A percentile compares a stretch with the other conserved stretches of the same genome.
Evolutionary conservation across 2,329 filamentous ascomycete species (phyloP).

Genomic region (Colletotrichum viniferum): DNA sequence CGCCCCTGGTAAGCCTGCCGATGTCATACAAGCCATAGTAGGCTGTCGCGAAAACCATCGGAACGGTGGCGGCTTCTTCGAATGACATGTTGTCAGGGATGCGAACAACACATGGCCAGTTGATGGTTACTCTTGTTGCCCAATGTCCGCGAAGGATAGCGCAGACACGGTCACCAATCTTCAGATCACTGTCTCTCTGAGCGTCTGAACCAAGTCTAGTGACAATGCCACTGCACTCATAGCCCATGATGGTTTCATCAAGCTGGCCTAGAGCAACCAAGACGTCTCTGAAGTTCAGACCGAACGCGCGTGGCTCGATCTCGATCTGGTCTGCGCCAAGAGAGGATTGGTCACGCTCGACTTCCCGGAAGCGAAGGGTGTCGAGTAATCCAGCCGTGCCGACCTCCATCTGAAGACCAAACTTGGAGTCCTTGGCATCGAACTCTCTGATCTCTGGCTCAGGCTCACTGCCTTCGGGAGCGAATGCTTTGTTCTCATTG

Average conservation of each 20-base stretch:
- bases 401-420: slow-evolving; percentile 11
- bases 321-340: slow-evolving; percentile 24
- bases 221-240: slow-evolving; percentile 37
- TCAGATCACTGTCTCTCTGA: background rate
- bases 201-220: slow-evolving; percentile 32
- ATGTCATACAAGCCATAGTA: slow-evolving; percentile 33
- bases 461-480: background rate
- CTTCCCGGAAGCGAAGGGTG: slow-evolving; percentile 26
- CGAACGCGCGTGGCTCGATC: slow-evolving; percentile 30
- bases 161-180: slow-evolving; percentile 15
- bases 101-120: slow-evolving; percentile 20
- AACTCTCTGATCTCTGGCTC: background rate
- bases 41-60: slow-evolving; percentile 37
- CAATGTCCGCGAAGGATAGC: slow-evolving; percentile 1
- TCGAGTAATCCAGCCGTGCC: slow-evolving; percentile 26
- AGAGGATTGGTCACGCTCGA: background rate
- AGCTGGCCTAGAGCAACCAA: slow-evolving; percentile 27
- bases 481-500: background rate
- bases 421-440: too few relatives aligned
- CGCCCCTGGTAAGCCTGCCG: slow-evolving; percentile 30
- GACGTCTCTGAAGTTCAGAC: slow-evolving; percentile 32
- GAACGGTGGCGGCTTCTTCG: slow-evolving; percentile 38
- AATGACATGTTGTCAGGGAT: slow-evolving; percentile 41
- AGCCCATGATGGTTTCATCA: slow-evolving; percentile 26
- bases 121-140: background rate